Evolutionary conservation across 2,329 filamentous ascomycete genomes (phyloP).

Genomic region (Lizonia empirigonia): DNA sequence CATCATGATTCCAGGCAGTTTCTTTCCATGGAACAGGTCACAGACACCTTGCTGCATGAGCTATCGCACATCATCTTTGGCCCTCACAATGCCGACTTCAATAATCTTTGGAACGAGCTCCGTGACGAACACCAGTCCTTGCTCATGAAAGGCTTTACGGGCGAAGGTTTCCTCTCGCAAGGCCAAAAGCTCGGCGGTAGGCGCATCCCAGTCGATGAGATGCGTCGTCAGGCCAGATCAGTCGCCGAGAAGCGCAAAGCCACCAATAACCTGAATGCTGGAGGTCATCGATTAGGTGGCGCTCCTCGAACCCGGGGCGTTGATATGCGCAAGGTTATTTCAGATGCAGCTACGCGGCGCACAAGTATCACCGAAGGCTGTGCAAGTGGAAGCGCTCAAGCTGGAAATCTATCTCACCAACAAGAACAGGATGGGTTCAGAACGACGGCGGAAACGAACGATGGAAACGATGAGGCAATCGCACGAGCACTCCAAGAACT

Average conservation of each 20-base stretch:
- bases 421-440: slow-evolving; percentile 73
- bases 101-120: slow-evolving; percentile 86
- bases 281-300: slow-evolving; percentile 76
- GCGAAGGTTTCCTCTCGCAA: slow-evolving; percentile 81
- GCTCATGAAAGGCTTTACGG: slow-evolving; percentile 81
- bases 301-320: slow-evolving; percentile 60
- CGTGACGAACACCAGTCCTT: slow-evolving; percentile 83
- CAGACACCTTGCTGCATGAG: slow-evolving; percentile 94
- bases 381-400: slow-evolving; percentile 71
- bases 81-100: slow-evolving; percentile 81
- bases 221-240: slow-evolving; percentile 72
- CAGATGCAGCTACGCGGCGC: slow-evolving; percentile 69
- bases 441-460: slow-evolving; percentile 85
- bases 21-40: slow-evolving; percentile 75
- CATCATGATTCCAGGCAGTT: slow-evolving; percentile 76
- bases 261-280: slow-evolving; percentile 67
- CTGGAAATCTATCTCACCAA: slow-evolving; percentile 69
- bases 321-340: slow-evolving; percentile 74
- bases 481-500: slow-evolving; percentile 85
- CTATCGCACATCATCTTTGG: slow-evolving; percentile 86
- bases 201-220: slow-evolving; percentile 68
- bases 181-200: slow-evolving; percentile 72
- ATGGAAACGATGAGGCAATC: slow-evolving; percentile 86
- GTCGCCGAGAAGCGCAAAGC: slow-evolving; percentile 73
- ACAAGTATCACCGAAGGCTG: slow-evolving; percentile 75